Evolutionary conservation across 2,329 filamentous ascomycete genomes (phyloP).

Genomic region (Huntiella abstrusa): DNA sequence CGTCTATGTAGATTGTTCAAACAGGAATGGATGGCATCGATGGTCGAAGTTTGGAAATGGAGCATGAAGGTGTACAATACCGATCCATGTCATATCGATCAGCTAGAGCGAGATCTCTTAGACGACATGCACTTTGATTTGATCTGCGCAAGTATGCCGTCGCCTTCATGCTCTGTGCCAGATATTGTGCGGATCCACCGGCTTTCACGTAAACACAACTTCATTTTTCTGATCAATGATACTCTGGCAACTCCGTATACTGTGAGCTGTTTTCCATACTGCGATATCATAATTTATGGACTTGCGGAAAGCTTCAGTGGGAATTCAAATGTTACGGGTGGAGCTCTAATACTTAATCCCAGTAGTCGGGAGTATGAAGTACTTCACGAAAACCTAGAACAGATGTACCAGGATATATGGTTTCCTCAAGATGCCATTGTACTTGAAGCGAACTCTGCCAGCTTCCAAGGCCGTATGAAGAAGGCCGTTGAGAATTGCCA

Average conservation of each 20-base stretch:
- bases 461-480: slow-evolving; percentile 20
- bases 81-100: slow-evolving; percentile 20
- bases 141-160: slow-evolving; percentile 27
- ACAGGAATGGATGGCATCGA: no score
- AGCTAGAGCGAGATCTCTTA: slow-evolving; percentile 27
- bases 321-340: slow-evolving; percentile 34
- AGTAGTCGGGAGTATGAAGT: slow-evolving; percentile 22
- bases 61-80: slow-evolving; percentile 30
- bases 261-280: slow-evolving; percentile 28
- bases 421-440: slow-evolving; percentile 15
- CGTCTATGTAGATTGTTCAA: no score
- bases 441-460: slow-evolving; percentile 22
- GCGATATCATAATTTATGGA: slow-evolving; percentile 31
- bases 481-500: slow-evolving; percentile 15
- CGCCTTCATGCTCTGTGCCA: slow-evolving; percentile 18
- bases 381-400: slow-evolving; percentile 18
- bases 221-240: slow-evolving; percentile 29
- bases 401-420: slow-evolving; percentile 12
- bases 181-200: slow-evolving; percentile 19
- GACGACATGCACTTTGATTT: slow-evolving; percentile 24
- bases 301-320: slow-evolving; percentile 42
- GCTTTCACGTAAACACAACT: slow-evolving; percentile 24
- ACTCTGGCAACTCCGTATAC: slow-evolving; percentile 30
- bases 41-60: slow-evolving; percentile 14
- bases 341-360: slow-evolving; percentile 30